Base-by-base conservation (phyloP, 805 yeast species). In the Cyberlindnera euphorbiiphila region DNA sequence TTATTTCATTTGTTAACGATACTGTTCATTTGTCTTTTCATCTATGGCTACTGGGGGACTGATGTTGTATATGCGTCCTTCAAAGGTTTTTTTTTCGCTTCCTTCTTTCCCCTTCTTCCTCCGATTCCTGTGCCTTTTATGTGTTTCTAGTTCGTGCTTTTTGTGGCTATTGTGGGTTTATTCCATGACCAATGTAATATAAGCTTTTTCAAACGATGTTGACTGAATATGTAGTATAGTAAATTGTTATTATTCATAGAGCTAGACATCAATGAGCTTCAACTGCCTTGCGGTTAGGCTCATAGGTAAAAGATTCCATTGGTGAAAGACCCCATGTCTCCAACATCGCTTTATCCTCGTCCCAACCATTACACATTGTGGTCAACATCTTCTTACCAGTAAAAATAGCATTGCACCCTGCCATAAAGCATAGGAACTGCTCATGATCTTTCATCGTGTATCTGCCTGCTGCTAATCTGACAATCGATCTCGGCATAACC, bases 301-400 rank as follows among this genome's bases (percentile, higher is more conserved):
- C 24, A 26, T 42, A 42, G 6, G 35, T 17, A 41, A 70, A 72
- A 42, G 73, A 65, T 50, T 69, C 61, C 79, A 75, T 72, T 31
- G 80, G 80, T 46, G 58, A 60, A 49, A 78, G 48, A 0, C 93
- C 93, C 89, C 89, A 84, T 50, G 71, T 76, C 6, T 60, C 55
- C 21, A 84, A 62, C 86, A 84, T 75, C 8, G 60, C 70, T 41
- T 71, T 81, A 54, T 84, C 93, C 50, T 82, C 89, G 31, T 83
- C 86, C 89, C 91, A 84, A 6, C 87, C 88, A 48, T 76, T 80
- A 56, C 91, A 83, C 77, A 78, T 76, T 4, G 93, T 85, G 3
- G 93, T 84, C 39, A 84, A 63, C 91, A 84, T 84, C 47, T 72
- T 75, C 57, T 83, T 80, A 25, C 93, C 93, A 1, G 89, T 84